These are phyloP conservation scores for Saccharomyces pastorianus DNA, from an alignment of 1,139 yeast genomes.

Conservation along the genomic window DNA sequence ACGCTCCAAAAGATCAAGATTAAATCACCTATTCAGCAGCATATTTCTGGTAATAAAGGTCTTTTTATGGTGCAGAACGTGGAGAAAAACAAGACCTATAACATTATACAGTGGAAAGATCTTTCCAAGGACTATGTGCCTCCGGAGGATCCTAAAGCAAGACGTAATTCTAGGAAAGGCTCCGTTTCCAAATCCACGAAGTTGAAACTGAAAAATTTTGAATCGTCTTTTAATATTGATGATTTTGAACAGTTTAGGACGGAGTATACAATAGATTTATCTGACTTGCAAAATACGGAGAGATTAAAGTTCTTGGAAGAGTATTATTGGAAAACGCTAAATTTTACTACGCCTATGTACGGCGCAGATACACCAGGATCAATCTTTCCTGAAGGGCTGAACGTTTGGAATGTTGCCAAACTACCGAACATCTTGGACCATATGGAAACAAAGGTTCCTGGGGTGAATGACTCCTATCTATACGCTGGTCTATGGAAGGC, in stretches of 20 bases:
- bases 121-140: conserved; percentile 46
- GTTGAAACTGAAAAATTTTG: conserved; percentile 18
- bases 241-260: conserved; percentile 43
- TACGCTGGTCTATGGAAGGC: conserved; percentile 91
- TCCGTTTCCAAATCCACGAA: conserved; percentile 15
- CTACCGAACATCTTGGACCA: conserved; percentile 65
- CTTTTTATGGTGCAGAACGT: conserved; percentile 63
- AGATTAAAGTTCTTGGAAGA: conserved; percentile 58
- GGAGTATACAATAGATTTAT: conserved; percentile 28
- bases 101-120: conserved; percentile 65
- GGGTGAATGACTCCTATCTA: conserved; percentile 76
- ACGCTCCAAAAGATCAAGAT: conserved; percentile 37
- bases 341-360: conserved; percentile 73
- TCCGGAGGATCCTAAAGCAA: conserved; percentile 29
- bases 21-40: conserved; percentile 68
- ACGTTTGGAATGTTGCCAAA: conserved; percentile 67
- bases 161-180: conserved; percentile 4
- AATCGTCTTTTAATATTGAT: conserved; percentile 21
- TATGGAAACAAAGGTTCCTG: conserved; percentile 63
- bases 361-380: conserved; percentile 86
- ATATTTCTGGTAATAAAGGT: conserved; percentile 60
- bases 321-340: conserved; percentile 68
- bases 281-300: conserved; percentile 33
- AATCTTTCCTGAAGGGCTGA: conserved; percentile 44
- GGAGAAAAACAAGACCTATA: conserved; percentile 58